Evolutionary conservation across 2,329 filamentous ascomycete genomes (phyloP), one percentile per base, ranked within the genome.

Genomic region (Xylaria multiplex): DNA sequence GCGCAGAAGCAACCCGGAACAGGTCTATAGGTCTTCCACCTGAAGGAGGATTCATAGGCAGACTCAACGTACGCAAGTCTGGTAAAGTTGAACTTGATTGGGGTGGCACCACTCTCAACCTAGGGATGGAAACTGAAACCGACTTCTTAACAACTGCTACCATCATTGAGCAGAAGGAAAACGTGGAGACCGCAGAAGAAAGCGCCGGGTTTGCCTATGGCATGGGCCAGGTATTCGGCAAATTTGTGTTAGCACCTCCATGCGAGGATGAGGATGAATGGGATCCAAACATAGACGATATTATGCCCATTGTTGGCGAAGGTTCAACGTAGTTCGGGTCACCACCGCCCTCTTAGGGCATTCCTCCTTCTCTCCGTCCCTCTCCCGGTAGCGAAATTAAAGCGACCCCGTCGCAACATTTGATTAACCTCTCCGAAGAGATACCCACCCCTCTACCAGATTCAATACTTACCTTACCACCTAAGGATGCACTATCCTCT

Each of bases 191-290:
- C 74, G 77, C 82, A 3, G 76, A 77, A 48, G 70, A 70, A 49
- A 77, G 70, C 56, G 79, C 78, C 57, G 87, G 86, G 19, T 81
- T 81, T 54, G 85, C 85, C 35, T 84, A 85, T 63, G 86, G 86
- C 53, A 88, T 90, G 86, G 88, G 88, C 55, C 84, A 85, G 72
- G 83, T 90, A 65, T 85, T 86, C 81, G 87, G 86, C 56, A 85
- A 86, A 67, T 90, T 90, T 75, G 83, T 87, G 19, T 78, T 88
- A 19, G 86, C 85, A 30, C 87, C 87, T 7, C 81, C 84, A 50
- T 89, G 85, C 81, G 83, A 81, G 43, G 86, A 88, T 56, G 85
- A 86, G 71, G 81, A 85, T 62, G 85, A 87, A 35, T 88, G 86
- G 86, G 77, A 81, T 14, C 83, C 80, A 8, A 76, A 76, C 57